These are phyloP conservation scores for Aspergillus calidoustus DNA, from an alignment of 2,329 filamentous ascomycete species.

Conservation along the genomic window DNA sequence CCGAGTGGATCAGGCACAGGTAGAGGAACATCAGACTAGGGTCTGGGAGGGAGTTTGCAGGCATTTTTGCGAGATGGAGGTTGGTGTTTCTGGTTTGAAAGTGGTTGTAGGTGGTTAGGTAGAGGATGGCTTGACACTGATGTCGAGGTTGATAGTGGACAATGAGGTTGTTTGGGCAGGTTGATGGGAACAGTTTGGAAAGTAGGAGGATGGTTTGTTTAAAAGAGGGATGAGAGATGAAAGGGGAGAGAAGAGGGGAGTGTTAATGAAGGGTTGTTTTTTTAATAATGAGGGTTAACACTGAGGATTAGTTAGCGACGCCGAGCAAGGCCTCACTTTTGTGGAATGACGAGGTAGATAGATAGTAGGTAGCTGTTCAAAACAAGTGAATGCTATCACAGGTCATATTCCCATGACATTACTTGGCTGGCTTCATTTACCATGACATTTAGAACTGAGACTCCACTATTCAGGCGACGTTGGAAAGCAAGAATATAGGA, in stretches of 20 bases:
- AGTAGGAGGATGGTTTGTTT: no score
- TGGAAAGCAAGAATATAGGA: no score
- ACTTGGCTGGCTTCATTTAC: background rate
- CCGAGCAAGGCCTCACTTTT: background rate
- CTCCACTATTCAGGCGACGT: background rate
- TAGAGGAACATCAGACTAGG: constrained; percentile 50
- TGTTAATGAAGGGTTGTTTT: background rate
- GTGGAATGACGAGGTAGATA: background rate
- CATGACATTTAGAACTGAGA: background rate
- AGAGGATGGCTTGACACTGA: background rate
- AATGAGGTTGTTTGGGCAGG: no score
- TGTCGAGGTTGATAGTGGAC: background rate
- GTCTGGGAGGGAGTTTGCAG: constrained; percentile 44
- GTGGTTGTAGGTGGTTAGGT: background rate
- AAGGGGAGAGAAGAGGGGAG: background rate
- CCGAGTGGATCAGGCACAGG: constrained; percentile 46
- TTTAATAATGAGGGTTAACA: background rate
- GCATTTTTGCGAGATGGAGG: constrained; percentile 24
- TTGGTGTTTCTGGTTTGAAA: background rate
- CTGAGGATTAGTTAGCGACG: background rate
- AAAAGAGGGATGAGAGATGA: constrained; percentile 5
- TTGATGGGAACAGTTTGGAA: constrained; percentile 8
- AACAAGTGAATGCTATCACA: background rate
- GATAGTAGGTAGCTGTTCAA: background rate
- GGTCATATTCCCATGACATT: background rate